Conservation (phyloP, 495 filamentous ascomycete genomes). For the Trichoderma erinaceum region DNA sequence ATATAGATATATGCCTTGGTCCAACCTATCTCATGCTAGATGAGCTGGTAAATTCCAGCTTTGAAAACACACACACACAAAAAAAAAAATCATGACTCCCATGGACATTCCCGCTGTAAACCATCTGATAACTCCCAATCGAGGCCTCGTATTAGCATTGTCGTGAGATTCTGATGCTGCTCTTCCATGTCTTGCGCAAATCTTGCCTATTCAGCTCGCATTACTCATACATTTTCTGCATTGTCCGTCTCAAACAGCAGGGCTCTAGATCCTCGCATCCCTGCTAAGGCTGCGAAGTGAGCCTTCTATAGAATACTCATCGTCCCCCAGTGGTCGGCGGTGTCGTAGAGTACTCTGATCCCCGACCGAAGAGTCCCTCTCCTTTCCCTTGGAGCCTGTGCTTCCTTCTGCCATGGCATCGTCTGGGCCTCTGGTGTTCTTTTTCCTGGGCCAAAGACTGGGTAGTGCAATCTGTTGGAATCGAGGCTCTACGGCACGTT, state of each 20-base stretch:
- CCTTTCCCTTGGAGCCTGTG: slow-evolving; percentile 39
- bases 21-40: neutral
- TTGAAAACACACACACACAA: neutral
- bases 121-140: neutral
- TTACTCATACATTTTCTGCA: neutral
- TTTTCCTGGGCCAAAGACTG: slow-evolving; percentile 88
- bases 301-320: slow-evolving; percentile 29
- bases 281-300: slow-evolving; percentile 26
- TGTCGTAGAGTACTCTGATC: slow-evolving; percentile 34
- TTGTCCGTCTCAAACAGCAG: neutral
- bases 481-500: slow-evolving; percentile 87
- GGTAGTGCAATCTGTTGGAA: slow-evolving; percentile 94
- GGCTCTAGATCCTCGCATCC: slow-evolving; percentile 10
- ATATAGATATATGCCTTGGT: neutral
- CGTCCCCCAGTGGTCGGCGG: slow-evolving; percentile 30
- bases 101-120: neutral
- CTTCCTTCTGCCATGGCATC: slow-evolving; percentile 36
- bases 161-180: neutral
- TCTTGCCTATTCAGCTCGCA: neutral
- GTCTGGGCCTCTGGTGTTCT: slow-evolving; percentile 65
- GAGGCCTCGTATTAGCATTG: neutral
- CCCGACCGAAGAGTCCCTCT: slow-evolving; percentile 42
- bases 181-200: neutral
- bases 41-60: neutral
- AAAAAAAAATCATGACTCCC: neutral